Evolutionary conservation across 805 yeast genomes (phyloP).

Genomic region (Millerago galiae): DNA sequence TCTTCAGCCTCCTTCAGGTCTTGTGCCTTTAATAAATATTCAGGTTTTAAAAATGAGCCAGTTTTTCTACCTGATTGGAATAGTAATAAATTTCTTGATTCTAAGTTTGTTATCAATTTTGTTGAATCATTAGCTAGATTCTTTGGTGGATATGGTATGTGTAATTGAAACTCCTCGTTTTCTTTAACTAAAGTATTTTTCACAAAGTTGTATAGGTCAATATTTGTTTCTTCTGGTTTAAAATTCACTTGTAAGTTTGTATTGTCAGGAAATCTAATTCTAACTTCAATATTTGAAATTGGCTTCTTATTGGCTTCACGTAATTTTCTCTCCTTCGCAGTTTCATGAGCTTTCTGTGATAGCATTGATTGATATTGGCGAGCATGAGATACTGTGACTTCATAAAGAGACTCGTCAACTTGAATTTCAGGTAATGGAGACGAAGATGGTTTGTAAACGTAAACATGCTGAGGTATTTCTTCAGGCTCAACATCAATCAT

Average conservation of each 20-base stretch:
- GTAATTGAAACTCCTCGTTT: constrained; percentile 31
- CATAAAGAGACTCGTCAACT: constrained; percentile 34
- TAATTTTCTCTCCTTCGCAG: constrained; percentile 35
- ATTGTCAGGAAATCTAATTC: constrained; percentile 56
- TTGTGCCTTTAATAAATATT: constrained; percentile 26
- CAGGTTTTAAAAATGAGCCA: constrained; percentile 25
- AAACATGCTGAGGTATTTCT: constrained; percentile 18
- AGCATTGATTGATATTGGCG: constrained; percentile 45
- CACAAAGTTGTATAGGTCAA: constrained; percentile 25
- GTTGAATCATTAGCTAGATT: constrained; percentile 26
- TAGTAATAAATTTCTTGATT: constrained; percentile 38
- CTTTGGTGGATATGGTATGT: constrained; percentile 41
- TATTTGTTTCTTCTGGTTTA: constrained; percentile 34
- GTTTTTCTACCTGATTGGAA: constrained; percentile 21
- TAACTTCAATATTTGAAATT: constrained; percentile 29
- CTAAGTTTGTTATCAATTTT: constrained; percentile 34
- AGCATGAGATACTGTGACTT: constrained; percentile 47
- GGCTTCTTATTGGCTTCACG: constrained; percentile 22
- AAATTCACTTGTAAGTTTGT: constrained; percentile 45
- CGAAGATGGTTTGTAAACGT: constrained; percentile 17
- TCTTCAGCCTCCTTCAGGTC: constrained; percentile 27
- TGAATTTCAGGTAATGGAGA: constrained; percentile 10
- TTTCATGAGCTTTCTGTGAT: constrained; percentile 32
- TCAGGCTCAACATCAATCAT: constrained; percentile 3
- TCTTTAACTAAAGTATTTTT: constrained; percentile 25